Conservation (phyloP, 352 stramenopile genomes). For the Globisporangium apiculatum region DNA sequence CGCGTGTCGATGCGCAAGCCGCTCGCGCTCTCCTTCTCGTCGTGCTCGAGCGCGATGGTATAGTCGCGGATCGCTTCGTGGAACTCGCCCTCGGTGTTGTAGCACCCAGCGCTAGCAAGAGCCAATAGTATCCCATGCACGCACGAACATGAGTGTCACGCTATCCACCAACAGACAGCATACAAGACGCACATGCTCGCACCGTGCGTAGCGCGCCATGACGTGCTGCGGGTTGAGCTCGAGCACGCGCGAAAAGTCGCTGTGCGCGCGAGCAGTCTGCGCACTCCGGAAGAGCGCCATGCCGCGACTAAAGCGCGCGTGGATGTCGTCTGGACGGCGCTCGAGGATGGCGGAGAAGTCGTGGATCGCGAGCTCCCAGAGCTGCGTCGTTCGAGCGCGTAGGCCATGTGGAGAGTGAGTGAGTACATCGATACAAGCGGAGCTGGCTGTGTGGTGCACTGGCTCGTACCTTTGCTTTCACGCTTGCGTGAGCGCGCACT, state of each 20-base stretch:
- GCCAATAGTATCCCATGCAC: no score
- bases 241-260: constrained; percentile 55
- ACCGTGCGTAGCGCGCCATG: constrained; percentile 69
- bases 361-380: constrained; percentile 38
- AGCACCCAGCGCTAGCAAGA: constrained; percentile 44
- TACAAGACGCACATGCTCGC: neutral
- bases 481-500: constrained; percentile 53
- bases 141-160: no score
- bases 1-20: constrained; percentile 17
- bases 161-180: no score
- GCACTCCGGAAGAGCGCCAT: constrained; percentile 64
- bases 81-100: constrained; percentile 64
- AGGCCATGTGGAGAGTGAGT: neutral
- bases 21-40: constrained; percentile 40
- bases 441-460: neutral
- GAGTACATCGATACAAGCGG: neutral
- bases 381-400: constrained; percentile 2
- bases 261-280: constrained; percentile 43
- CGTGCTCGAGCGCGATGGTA: constrained; percentile 56
- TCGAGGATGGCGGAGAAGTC: constrained; percentile 56
- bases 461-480: constrained; percentile 46
- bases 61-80: constrained; percentile 72
- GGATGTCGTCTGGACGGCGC: constrained; percentile 42
- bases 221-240: constrained; percentile 68
- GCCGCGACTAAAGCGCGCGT: constrained; percentile 59